Evolutionary conservation across 352 stramenopile genomes (phyloP), one percentile per base, ranked within the genome.

Genomic region (Phytopythium chamaehyphon): DNA sequence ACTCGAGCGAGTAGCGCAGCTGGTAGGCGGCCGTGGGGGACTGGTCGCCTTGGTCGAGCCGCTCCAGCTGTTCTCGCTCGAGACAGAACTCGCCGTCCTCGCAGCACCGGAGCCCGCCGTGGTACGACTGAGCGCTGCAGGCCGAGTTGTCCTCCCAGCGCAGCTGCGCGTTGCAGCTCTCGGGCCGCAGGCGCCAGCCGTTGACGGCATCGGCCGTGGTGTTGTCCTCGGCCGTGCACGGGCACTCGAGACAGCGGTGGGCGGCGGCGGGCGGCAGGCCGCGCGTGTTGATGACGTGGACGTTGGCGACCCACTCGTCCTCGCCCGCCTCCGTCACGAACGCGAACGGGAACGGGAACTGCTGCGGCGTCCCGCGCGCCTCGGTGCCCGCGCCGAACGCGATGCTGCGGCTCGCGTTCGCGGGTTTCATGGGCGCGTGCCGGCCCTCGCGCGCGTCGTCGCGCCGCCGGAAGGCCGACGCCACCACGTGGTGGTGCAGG

Each of bases 221-320:
- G 51, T 69, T 55, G 55, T 93, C 79, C 50, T 81, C 69, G 3
- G 79, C 74, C 23, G 76, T 88, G 59, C 82, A 93, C 31, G 82
- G 82, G 19, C 82, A 93, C 57, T 93, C 82, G 22, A 93, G 67
- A 48, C 82, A 93, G 26, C 53, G 57, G 49, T 90, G 79, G 23
- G 79, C 77, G 23, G 61, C 57, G 23, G 62, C 52, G 8, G 47
- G 36, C 19, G 55, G 10, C 64, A 93, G 67, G 42, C 78, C 58
- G 43, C 82, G 76, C 26, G 79, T 93, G 70, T 93, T 90, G 65
- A 93, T 86, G 31, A 93, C 67, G 59, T 93, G 82, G 15, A 90
- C 76, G 59, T 90, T 93, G 10, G 80, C 76, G 24, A 88, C 43
- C 82, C 79, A 93, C 53, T 90, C 82, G 56, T 90, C 75, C 47